Percentiles rank a stretch among this genome's conserved stretches.
These are phyloP conservation scores for Zizania palustris DNA, from an alignment of 202 grass and related monocot genomes.

Conservation along the genomic window DNA sequence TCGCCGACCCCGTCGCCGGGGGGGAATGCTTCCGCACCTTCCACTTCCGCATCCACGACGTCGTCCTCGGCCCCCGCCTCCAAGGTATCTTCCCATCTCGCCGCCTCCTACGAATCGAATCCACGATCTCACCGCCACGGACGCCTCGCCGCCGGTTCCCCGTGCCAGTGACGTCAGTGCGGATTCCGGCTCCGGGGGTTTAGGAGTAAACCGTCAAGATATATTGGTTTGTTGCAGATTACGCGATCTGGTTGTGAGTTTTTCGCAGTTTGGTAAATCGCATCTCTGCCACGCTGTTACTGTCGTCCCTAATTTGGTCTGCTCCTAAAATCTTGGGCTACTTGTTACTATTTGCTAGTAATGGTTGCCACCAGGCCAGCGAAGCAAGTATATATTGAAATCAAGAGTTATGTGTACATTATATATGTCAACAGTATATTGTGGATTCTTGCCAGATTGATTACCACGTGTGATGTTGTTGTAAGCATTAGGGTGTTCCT, in stretches of 20 bases:
- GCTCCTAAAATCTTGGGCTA: background rate
- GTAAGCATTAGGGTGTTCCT: background rate
- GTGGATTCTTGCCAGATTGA: background rate
- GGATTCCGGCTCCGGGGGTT: background rate
- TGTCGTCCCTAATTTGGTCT: background rate
- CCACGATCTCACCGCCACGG: too few relatives aligned
- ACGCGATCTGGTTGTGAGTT: background rate
- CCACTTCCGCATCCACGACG: conserved; percentile 93
- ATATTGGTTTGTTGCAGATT: background rate
- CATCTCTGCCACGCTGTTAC: background rate
- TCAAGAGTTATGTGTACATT: background rate
- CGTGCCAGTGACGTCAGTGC: background rate
- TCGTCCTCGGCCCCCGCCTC: conserved; percentile 54
- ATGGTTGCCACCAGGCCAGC: background rate
- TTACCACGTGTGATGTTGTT: conserved; percentile 20
- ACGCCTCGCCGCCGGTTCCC: too few relatives aligned
- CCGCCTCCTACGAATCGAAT: too few relatives aligned
- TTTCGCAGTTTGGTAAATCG: background rate
- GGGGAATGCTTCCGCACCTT: conserved; percentile 75
- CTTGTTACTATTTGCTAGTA: background rate
- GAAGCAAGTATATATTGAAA: conserved; percentile 11
- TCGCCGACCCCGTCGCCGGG: conserved; percentile 41
- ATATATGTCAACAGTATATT: background rate
- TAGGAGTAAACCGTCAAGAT: background rate
- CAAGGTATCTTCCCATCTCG: conserved; percentile 25